Percentiles rank a stretch among this genome's conserved stretches.
phyloP scores from a whole-genome alignment of 768 basidiomycete species.

The Hemileccinum rubropunctum region DNA sequence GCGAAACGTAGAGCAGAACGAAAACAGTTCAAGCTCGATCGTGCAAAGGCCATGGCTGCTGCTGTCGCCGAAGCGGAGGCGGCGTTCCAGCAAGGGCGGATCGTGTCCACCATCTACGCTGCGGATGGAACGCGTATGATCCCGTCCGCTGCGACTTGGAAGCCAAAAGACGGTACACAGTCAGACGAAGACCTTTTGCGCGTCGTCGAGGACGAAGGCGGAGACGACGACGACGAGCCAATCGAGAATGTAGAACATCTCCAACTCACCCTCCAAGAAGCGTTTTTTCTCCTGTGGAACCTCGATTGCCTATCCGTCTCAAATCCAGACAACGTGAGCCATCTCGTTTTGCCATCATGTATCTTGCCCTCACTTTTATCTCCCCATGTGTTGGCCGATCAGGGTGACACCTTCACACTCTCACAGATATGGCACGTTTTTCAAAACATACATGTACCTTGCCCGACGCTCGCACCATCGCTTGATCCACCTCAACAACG shows the following conservation, averaged over 20 bases:
- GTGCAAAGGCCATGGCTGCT: slow-evolving; percentile 82
- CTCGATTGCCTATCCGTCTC: slow-evolving; percentile 77
- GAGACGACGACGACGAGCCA: slow-evolving; percentile 50
- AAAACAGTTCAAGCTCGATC: slow-evolving; percentile 89
- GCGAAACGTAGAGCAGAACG: slow-evolving; percentile 85
- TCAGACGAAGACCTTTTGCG: slow-evolving; percentile 13
- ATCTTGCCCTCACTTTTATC: neutral
- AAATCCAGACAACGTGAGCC: slow-evolving; percentile 61
- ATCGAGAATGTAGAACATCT: slow-evolving; percentile 84
- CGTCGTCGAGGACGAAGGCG: slow-evolving; percentile 30
- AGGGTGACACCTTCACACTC: slow-evolving; percentile 57
- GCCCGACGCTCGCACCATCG: slow-evolving; percentile 32
- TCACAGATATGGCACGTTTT: slow-evolving; percentile 64
- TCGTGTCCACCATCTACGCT: slow-evolving; percentile 57
- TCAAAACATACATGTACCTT: slow-evolving; percentile 52
- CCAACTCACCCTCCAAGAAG: slow-evolving; percentile 85
- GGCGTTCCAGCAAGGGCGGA: slow-evolving; percentile 69
- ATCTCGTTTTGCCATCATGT: neutral
- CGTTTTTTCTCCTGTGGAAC: slow-evolving; percentile 84
- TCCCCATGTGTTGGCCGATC: neutral
- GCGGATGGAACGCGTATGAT: slow-evolving; percentile 47
- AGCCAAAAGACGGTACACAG: slow-evolving; percentile 38
- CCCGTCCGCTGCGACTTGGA: slow-evolving; percentile 82
- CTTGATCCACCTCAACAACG: slow-evolving; percentile 26
- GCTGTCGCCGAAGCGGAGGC: slow-evolving; percentile 78